These are phyloP conservation scores for Penicillium sp. DNA, from an alignment of 2,329 filamentous ascomycete genomes.

Conservation along the genomic window DNA sequence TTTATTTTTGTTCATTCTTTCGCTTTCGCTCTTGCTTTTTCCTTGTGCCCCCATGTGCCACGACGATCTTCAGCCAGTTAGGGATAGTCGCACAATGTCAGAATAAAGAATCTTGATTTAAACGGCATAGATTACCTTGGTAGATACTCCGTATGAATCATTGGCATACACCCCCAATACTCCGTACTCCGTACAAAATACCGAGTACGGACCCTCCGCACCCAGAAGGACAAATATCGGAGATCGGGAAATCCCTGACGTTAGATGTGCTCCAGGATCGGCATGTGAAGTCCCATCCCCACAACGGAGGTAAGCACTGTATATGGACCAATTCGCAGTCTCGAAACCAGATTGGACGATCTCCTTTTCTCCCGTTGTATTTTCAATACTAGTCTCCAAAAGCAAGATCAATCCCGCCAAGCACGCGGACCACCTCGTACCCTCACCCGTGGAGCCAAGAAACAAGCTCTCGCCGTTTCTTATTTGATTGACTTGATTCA, in stretches of 20 bases:
- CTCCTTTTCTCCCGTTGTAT: background rate
- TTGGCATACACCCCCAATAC: too few species aligned
- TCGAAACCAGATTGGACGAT: background rate
- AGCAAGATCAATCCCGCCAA: slow-evolving; percentile 1
- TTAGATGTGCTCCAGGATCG: background rate
- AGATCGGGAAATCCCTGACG: background rate
- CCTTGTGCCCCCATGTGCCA: slow-evolving; percentile 4
- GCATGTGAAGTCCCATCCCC: background rate
- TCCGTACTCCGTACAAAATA: too few species aligned
- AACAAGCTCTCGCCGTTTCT: slow-evolving; percentile 6
- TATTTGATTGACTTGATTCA: too few species aligned
- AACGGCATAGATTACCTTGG: too few species aligned
- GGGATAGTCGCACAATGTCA: background rate
- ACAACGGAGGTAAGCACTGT: slow-evolving; percentile 7
- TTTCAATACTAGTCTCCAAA: background rate
- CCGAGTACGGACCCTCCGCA: too few species aligned
- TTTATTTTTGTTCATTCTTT: too few species aligned
- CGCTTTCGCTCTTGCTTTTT: background rate
- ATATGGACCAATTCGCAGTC: background rate
- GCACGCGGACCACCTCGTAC: background rate
- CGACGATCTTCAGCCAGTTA: slow-evolving; percentile 4
- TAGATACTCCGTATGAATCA: too few species aligned
- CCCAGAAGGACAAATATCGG: too few species aligned
- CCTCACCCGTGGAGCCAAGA: background rate
- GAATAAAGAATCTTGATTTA: background rate